Conservation (phyloP, 305 asterid species). For the Euphrasia arctica region DNA sequence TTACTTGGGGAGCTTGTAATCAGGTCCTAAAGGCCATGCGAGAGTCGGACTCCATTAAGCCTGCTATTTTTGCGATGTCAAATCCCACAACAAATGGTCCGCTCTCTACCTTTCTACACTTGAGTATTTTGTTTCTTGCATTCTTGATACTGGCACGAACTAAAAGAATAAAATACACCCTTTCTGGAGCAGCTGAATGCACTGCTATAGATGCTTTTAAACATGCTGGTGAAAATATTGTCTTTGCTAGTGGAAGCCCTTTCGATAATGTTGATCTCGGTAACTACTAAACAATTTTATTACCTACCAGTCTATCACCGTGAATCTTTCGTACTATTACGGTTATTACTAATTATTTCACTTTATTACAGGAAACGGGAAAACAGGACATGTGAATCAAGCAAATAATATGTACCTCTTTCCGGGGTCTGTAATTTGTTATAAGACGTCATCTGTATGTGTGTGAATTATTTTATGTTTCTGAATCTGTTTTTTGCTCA, state of each 20-base stretch:
- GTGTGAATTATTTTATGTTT: background rate
- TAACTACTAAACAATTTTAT: constrained; percentile 28
- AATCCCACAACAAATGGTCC: constrained; percentile 96
- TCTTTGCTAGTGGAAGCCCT: constrained; percentile 98
- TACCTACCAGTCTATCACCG: background rate
- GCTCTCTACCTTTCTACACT: constrained; percentile 22
- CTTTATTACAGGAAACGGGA: constrained; percentile 71
- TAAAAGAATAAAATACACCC: constrained; percentile 22
- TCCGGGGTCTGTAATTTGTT: constrained; percentile 77
- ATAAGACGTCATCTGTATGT: constrained; percentile 8
- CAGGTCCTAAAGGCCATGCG: constrained; percentile 97
- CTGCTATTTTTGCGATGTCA: constrained; percentile 98
- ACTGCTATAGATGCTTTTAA: constrained; percentile 88
- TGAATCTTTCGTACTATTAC: background rate
- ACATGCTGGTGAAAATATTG: constrained; percentile 89
- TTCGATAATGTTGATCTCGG: constrained; percentile 91
- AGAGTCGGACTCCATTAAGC: constrained; percentile 79
- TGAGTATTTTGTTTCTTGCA: constrained; percentile 14
- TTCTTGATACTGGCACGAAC: constrained; percentile 23
- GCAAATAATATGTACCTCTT: constrained; percentile 99
- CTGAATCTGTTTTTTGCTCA: constrained; percentile 26
- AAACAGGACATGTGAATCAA: constrained; percentile 90
- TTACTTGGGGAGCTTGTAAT: constrained; percentile 28
- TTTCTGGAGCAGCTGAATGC: constrained; percentile 87
- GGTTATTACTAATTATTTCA: constrained; percentile 19